These are phyloP conservation scores for Neurospora crassa DNA, from an alignment of 2,329 filamentous ascomycete genomes.

Conservation along the genomic window DNA sequence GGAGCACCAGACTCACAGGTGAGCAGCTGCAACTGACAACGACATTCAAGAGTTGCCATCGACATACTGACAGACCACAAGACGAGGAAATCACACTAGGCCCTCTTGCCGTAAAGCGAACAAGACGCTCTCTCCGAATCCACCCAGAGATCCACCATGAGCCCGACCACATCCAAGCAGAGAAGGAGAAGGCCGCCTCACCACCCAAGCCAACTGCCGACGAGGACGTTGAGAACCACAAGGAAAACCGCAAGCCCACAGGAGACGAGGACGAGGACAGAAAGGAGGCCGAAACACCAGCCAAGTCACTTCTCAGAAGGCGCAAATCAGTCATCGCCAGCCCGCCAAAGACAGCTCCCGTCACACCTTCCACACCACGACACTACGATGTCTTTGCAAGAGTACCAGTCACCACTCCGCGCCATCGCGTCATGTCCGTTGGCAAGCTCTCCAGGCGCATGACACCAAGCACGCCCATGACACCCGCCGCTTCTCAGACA, in stretches of 20 bases:
- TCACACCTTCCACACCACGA: conserved; percentile 65
- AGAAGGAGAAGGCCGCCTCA: conserved; percentile 48
- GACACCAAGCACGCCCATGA: conserved; percentile 66
- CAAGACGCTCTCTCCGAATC: conserved; percentile 33
- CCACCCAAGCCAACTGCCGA: conserved; percentile 29
- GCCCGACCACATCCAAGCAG: conserved; percentile 40
- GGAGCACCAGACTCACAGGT: conserved; percentile 16
- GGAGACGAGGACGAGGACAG: conserved; percentile 7
- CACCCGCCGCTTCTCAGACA: conserved; percentile 59
- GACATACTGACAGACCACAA: not conserved
- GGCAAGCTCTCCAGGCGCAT: conserved; percentile 67
- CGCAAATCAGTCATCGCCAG: conserved; percentile 13
- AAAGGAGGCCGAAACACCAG: conserved; percentile 9
- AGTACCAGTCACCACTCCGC: conserved; percentile 62
- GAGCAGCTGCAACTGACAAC: conserved; percentile 5
- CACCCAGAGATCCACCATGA: not conserved
- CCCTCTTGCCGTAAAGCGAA: conserved; percentile 33
- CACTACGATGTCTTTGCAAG: conserved; percentile 69
- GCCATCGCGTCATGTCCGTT: conserved; percentile 70
- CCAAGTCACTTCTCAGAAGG: conserved; percentile 9
- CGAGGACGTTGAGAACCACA: conserved; percentile 27
- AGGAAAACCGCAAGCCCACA: conserved; percentile 31
- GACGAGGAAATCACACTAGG: not conserved
- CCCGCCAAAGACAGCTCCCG: conserved; percentile 30
- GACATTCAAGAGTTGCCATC: not conserved